Evolutionary conservation across 1,139 yeast genomes (phyloP), one percentile per base, ranked within the genome.

Genomic region (Yamadazyma dendronema): DNA sequence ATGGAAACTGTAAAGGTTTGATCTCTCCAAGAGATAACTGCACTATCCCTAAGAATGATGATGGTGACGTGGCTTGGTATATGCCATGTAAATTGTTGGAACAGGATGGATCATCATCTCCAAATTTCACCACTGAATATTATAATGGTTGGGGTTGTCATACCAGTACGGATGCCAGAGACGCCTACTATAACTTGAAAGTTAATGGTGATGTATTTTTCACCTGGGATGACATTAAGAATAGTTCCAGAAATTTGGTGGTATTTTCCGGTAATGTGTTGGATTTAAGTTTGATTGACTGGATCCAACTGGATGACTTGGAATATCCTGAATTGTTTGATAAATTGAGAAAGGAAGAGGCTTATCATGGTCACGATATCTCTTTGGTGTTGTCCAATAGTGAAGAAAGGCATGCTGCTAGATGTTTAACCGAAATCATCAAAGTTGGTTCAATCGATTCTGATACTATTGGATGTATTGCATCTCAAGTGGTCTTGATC

Each of bases 401-500:
- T 14, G 66, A 67, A 17, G 89, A 86, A 49, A 76, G 89, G 42
- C 74, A 76, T 50, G 78, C 81, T 7, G 94, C 94, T 12, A 77
- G 82, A 52, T 92, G 98, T 62, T 67, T 92, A 38, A 70, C 84
- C n/a, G 97, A 92, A 60, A 84, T 87, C 40, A 71, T 86, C 39
- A 87, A 84, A 62, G 95, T 90, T 16, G 98, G 98, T 17, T 81
- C 79, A 33, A 79, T 92, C 39, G 97, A 92, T 57, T 79, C 94
- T 1, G 89, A 87, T 38, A 81, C 96, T 10, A 80, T 92, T 53
- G 98, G 98, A n/a, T 92, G 98, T 63, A 81, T 92, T 59, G 96
- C 97, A 0, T 87, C 97, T 1, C 71, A 78, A 44, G 81, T 89
- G 33, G 96, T 90, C 2, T 73, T 92, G 44, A 79, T 81, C 49